Evolutionary conservation across 2,329 filamentous ascomycete genomes (phyloP), one percentile per base, ranked within the genome.

Genomic region (Scedosporium dehoogii): DNA sequence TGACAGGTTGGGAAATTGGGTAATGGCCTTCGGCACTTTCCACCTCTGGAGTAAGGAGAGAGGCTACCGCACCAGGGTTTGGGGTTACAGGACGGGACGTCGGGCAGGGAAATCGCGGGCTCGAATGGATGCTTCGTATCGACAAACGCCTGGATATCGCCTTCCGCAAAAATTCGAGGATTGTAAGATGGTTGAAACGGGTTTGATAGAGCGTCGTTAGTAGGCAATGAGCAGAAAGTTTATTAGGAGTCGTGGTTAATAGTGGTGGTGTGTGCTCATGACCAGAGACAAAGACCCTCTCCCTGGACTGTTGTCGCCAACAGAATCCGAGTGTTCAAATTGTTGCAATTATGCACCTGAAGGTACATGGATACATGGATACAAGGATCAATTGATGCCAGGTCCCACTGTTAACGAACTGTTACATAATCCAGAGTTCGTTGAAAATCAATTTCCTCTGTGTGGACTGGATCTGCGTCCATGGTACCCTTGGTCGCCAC

Each of bases 191-290:
- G 18, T 55, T 23, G 51, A 55, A 25, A 55, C 18, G 51, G 12
- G 3, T 23, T 55, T 55, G 51, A 55, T 55, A 55, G 51, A 16
- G 10, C 18, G 51, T 55, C 51, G 58, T 44, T 29, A 33, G 25
- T 6, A 53, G 42, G 59, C 46, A 33, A 12, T 42, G 42, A 53
- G 25, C 4, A 14, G 59, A 60, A 60, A 51, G 21, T 29, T 55
- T 14, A 60, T 60, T 27, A 60, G 42, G 58, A 38, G 51, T 56
- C 38, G 27, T 44, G 41, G 46, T 57, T 57, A 42, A 38, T 38
- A 38, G 33, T 33, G 25, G 60, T 56, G 60, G 60, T 62, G 60
- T 62, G 60, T 62, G 60, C 60, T 62, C 48, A 46, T 42, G 60
- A 62, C 51, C 38, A 57, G 38, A 48, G 57, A 55, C 33, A 16